Percentiles rank a stretch among this genome's conserved stretches.
These are phyloP conservation scores for Manihot esculenta DNA, from an alignment of 441 rosid genomes.

Conservation along the genomic window DNA sequence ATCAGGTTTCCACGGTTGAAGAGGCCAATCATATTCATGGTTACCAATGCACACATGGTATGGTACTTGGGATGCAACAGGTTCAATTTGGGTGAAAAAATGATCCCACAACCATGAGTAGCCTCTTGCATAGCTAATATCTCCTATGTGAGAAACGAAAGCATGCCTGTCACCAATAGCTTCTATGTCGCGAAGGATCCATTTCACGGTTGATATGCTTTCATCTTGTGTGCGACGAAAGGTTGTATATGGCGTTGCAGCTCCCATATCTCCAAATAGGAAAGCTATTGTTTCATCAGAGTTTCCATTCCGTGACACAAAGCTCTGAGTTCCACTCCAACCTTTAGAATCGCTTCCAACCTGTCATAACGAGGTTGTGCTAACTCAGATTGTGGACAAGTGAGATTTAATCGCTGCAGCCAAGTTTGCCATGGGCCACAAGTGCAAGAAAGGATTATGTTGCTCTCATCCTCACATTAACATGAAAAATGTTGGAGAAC, in stretches of 20 bases:
- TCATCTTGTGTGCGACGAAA: constrained; percentile 71
- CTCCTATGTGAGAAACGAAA: constrained; percentile 80
- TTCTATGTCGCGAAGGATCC: constrained; percentile 79
- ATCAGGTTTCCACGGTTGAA: constrained; percentile 87
- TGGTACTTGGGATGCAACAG: constrained; percentile 71
- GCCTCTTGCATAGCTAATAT: constrained; percentile 88
- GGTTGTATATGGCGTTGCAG: constrained; percentile 70
- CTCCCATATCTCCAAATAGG: constrained; percentile 89
- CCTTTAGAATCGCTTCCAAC: constrained; percentile 81
- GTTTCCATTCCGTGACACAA: constrained; percentile 51
- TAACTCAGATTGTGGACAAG: not conserved
- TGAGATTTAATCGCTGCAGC: constrained; percentile 2
- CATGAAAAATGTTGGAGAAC: not conserved
- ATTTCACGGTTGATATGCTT: constrained; percentile 70
- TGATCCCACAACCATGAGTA: constrained; percentile 94
- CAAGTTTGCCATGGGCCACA: not conserved
- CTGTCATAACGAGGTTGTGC: constrained; percentile 29
- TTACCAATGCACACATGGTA: constrained; percentile 95
- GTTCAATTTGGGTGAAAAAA: constrained; percentile 69
- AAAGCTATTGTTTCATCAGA: constrained; percentile 66
- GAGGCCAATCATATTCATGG: constrained; percentile 93
- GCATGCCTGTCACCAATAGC: constrained; percentile 63
- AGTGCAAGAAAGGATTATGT: not conserved
- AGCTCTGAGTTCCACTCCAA: constrained; percentile 66
- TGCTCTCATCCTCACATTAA: not conserved